These are phyloP conservation scores for Castanea mollissima DNA, from an alignment of 306 rosid species.

Conservation along the genomic window DNA sequence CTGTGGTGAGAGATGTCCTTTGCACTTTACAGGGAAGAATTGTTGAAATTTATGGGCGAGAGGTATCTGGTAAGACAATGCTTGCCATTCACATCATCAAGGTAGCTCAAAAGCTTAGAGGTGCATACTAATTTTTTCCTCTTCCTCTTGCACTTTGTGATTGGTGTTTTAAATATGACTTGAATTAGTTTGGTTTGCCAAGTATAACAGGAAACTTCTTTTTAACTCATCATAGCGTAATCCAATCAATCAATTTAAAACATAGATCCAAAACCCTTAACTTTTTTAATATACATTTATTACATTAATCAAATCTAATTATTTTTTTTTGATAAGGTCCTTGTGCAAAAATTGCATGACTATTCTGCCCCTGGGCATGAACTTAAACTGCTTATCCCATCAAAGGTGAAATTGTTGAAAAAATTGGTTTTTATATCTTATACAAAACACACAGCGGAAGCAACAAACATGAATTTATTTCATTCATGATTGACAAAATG, in stretches of 20 bases:
- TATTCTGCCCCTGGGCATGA: not conserved
- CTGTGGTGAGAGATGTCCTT: not conserved
- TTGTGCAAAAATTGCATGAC: not conserved
- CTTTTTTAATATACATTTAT: not conserved
- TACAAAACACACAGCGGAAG: too few species aligned
- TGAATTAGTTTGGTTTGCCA: not conserved
- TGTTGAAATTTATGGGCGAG: slow-evolving; percentile 86
- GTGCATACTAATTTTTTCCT: slow-evolving; percentile 24
- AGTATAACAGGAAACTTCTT: not conserved
- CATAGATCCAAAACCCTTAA: not conserved
- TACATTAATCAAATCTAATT: not conserved
- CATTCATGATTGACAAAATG: too few species aligned
- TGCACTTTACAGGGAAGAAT: slow-evolving; percentile 67
- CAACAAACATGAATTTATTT: too few species aligned
- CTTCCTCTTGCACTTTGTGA: not conserved
- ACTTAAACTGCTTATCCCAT: too few species aligned
- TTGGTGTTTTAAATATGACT: not conserved
- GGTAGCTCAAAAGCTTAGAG: slow-evolving; percentile 95
- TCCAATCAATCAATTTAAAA: not conserved
- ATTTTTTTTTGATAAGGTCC: not conserved
- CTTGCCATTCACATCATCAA: slow-evolving; percentile 88
- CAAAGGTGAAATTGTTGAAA: too few species aligned
- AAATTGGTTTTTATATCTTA: too few species aligned
- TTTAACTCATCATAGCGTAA: not conserved
- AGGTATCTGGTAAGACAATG: slow-evolving; percentile 91